Evolutionary conservation across 129 eudicot genomes (phyloP).

Genomic region (Flaveria robusta): DNA sequence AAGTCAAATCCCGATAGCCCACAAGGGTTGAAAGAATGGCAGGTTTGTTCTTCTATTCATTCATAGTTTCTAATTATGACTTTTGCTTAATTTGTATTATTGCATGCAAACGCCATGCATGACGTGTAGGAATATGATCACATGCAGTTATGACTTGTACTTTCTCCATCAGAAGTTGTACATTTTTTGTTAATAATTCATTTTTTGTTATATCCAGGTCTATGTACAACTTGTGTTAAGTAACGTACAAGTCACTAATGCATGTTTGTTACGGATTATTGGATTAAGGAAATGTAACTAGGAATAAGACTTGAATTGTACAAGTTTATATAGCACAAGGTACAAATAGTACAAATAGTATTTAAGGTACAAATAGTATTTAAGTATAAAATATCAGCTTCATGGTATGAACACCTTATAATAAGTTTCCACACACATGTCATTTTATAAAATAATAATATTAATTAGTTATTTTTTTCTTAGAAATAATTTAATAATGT

Average conservation of each 20-base stretch:
- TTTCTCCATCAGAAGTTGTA: neutral
- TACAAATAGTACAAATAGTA: neutral
- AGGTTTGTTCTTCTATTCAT: slow-evolving; percentile 36
- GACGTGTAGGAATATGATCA: slow-evolving; percentile 29
- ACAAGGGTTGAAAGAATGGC: slow-evolving; percentile 96
- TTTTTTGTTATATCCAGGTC: neutral
- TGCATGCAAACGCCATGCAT: slow-evolving; percentile 28
- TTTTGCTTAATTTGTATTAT: neutral
- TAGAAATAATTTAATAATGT: slow-evolving; percentile 4
- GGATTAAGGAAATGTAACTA: neutral
- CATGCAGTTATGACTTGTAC: slow-evolving; percentile 11
- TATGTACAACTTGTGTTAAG: neutral
- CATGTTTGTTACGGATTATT: neutral
- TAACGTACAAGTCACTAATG: slow-evolving; percentile 5
- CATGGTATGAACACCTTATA: slow-evolving; percentile 37
- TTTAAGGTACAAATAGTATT: too few species aligned
- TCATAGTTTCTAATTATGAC: neutral
- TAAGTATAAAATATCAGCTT: neutral
- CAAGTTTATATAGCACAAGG: neutral
- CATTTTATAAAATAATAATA: slow-evolving; percentile 16
- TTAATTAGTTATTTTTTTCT: neutral
- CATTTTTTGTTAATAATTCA: neutral
- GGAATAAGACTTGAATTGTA: neutral
- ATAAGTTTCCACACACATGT: slow-evolving; percentile 16
- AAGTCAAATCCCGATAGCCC: slow-evolving; percentile 71